These are phyloP conservation scores for Myxozyma neotropica DNA, from an alignment of 805 yeast genomes.

Conservation along the genomic window DNA sequence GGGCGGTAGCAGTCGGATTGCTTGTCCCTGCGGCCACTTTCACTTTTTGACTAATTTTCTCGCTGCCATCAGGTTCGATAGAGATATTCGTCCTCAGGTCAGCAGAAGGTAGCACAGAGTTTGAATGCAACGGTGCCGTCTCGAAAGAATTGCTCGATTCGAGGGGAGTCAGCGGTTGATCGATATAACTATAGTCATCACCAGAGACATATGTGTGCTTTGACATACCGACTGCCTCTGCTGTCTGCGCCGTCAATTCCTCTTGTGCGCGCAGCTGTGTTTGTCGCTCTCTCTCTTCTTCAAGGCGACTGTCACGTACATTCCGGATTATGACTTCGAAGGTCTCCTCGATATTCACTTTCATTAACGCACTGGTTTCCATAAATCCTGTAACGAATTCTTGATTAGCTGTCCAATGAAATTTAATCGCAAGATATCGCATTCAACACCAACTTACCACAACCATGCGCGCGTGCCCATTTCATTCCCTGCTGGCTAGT, in stretches of 20 bases:
- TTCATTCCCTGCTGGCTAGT: slow-evolving; percentile 54
- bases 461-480: slow-evolving; percentile 60
- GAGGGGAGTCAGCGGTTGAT: neutral
- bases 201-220: neutral
- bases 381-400: slow-evolving; percentile 60
- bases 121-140: too few relatives aligned
- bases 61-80: too few relatives aligned
- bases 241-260: slow-evolving; percentile 14
- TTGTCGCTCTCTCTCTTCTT: slow-evolving; percentile 9
- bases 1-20: neutral
- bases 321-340: slow-evolving; percentile 64
- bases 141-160: too few relatives aligned
- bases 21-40: neutral
- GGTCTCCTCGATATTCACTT: slow-evolving; percentile 79
- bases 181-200: neutral
- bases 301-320: slow-evolving; percentile 15
- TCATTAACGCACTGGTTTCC: slow-evolving; percentile 87
- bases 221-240: slow-evolving; percentile 9
- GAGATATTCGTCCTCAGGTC: too few relatives aligned
- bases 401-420: neutral
- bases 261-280: slow-evolving; percentile 5
- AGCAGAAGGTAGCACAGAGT: too few relatives aligned
- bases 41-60: neutral
- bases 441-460: slow-evolving; percentile 19
- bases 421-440: neutral